Percentiles rank a stretch among this genome's conserved stretches.
Conservation (phyloP, 2,329 filamentous ascomycete genomes). For the Botrytis sinoallii region DNA sequence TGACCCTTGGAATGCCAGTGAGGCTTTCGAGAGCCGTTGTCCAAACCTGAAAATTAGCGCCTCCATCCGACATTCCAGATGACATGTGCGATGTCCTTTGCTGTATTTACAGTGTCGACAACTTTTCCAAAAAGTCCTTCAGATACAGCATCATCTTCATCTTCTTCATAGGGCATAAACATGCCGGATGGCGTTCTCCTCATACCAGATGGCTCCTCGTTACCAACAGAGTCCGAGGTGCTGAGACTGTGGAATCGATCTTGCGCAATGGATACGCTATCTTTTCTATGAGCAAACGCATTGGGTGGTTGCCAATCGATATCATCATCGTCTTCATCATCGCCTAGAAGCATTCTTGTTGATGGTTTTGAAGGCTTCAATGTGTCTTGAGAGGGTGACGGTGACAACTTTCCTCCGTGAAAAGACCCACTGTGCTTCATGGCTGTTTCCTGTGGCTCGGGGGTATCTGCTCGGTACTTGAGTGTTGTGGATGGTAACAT, state of each 20-base stretch:
- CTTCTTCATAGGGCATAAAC: constrained; percentile 85
- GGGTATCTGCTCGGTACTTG: constrained; percentile 56
- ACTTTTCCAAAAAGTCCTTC: constrained; percentile 49
- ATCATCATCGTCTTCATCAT: constrained; percentile 48
- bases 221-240: constrained; percentile 27
- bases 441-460: constrained; percentile 60
- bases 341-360: constrained; percentile 56
- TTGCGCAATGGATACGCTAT: constrained; percentile 33
- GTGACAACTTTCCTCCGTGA: constrained; percentile 44
- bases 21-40: constrained; percentile 3
- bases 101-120: constrained; percentile 56
- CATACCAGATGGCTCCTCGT: constrained; percentile 57
- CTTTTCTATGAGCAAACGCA: constrained; percentile 32
- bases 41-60: constrained; percentile 26
- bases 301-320: constrained; percentile 48
- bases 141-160: constrained; percentile 58
- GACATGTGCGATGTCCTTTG: constrained; percentile 67
- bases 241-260: constrained; percentile 33
- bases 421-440: constrained; percentile 60
- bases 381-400: constrained; percentile 77
- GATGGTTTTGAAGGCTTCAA: constrained; percentile 63
- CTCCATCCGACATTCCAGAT: constrained; percentile 59
- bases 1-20: background rate
- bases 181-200: constrained; percentile 80
- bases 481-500: constrained; percentile 66